Percentiles rank a stretch among this genome's conserved stretches.
These are phyloP conservation scores for Onygenales sp. DNA, from an alignment of 2,329 filamentous ascomycete species.

Conservation along the genomic window DNA sequence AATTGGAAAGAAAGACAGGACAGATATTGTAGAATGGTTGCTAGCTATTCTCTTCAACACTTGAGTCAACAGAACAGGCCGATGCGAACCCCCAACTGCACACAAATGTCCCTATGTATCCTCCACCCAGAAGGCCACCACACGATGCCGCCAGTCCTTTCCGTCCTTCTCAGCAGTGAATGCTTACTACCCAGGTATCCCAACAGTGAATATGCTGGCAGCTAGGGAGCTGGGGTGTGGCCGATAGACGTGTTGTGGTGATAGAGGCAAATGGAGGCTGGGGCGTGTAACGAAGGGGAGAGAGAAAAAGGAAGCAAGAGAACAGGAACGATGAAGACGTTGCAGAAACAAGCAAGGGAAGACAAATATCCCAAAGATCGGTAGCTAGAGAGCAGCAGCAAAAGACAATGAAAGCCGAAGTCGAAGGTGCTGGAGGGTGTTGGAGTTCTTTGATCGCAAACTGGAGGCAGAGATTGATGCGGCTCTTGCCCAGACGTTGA, in stretches of 20 bases:
- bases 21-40: slow-evolving; percentile 36
- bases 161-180: slow-evolving; percentile 1
- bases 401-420: too few relatives aligned
- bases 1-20: slow-evolving; percentile 25
- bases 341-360: neutral
- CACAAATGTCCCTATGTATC: slow-evolving; percentile 14
- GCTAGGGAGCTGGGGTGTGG: neutral
- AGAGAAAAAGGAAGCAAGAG: neutral
- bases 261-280: neutral
- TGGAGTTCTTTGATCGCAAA: too few relatives aligned
- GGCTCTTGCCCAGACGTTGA: too few relatives aligned
- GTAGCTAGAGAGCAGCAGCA: too few relatives aligned
- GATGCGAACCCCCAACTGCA: slow-evolving; percentile 21
- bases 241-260: neutral
- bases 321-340: neutral
- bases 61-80: slow-evolving; percentile 25
- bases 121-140: slow-evolving; percentile 6
- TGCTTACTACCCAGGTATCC: neutral
- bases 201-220: slow-evolving; percentile 1
- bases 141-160: slow-evolving; percentile 1
- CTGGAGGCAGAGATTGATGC: too few relatives aligned
- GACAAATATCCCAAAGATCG: too few relatives aligned
- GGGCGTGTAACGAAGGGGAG: neutral
- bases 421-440: too few relatives aligned
- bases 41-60: slow-evolving; percentile 35